A percentile compares a stretch with the other conserved stretches of the same genome.
Evolutionary conservation across 768 basidiomycete species (phyloP).

Genomic region (Boletus pseudo-olivaceus): DNA sequence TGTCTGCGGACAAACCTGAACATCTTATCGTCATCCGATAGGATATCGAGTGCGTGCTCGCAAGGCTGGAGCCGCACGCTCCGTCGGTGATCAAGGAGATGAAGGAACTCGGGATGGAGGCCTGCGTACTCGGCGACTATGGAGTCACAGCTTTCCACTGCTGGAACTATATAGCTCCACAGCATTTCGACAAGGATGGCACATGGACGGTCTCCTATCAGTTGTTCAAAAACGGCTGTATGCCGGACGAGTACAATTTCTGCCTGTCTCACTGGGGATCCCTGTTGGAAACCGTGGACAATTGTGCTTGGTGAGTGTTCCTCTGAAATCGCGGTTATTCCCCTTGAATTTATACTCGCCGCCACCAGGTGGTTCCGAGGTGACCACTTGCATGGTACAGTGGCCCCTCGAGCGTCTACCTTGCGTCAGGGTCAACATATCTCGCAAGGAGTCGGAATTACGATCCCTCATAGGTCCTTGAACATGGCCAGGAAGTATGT

Average conservation of each 20-base stretch:
- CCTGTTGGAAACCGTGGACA: background rate
- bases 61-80: background rate
- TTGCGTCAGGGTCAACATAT: background rate
- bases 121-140: background rate
- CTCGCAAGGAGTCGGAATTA: constrained; percentile 10
- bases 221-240: background rate
- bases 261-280: background rate
- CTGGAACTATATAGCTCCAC: constrained; percentile 10
- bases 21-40: background rate
- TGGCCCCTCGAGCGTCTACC: constrained; percentile 5
- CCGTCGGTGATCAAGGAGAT: background rate
- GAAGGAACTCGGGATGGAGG: background rate
- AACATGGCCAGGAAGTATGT: constrained; percentile 7
- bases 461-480: background rate
- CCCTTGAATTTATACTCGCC: too few species aligned
- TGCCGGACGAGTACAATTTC: constrained; percentile 5
- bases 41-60: constrained; percentile 1
- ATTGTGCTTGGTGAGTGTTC: constrained; percentile 3
- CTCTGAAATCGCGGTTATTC: too few species aligned
- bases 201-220: constrained; percentile 7
- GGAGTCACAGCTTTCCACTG: constrained; percentile 3
- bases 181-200: constrained; percentile 1
- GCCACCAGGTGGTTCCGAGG: constrained; percentile 11
- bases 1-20: background rate
- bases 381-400: constrained; percentile 7